Evolutionary conservation across 805 yeast genomes (phyloP).

Genomic region (Candida caryicola): DNA sequence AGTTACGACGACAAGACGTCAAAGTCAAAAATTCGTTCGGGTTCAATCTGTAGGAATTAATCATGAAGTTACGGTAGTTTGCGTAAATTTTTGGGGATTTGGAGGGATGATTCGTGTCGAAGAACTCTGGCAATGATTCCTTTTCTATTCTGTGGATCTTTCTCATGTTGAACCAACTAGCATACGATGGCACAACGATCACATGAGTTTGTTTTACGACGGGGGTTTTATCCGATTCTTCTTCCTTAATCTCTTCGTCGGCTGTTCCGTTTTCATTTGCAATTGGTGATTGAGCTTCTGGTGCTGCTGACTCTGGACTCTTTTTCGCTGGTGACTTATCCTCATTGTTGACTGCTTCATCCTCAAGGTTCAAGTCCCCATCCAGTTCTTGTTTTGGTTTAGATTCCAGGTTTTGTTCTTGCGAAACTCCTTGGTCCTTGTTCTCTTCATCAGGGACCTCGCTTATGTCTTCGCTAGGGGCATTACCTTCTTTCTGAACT

Average conservation of each 20-base stretch:
- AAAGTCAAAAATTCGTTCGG: slow-evolving; percentile 87
- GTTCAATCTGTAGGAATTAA: slow-evolving; percentile 81
- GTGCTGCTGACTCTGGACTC: neutral
- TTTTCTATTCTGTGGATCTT: slow-evolving; percentile 74
- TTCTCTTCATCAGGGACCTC: too few relatives aligned
- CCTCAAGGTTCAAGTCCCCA: too few relatives aligned
- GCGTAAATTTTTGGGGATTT: slow-evolving; percentile 81
- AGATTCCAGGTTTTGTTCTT: too few relatives aligned
- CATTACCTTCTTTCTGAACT: too few relatives aligned
- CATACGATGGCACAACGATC: slow-evolving; percentile 81
- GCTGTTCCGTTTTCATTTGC: neutral
- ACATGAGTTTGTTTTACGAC: slow-evolving; percentile 66
- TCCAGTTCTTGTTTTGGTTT: too few relatives aligned
- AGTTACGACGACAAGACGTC: slow-evolving; percentile 86
- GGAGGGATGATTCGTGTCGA: slow-evolving; percentile 64
- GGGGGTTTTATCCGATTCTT: slow-evolving; percentile 3
- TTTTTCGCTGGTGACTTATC: slow-evolving; percentile 2
- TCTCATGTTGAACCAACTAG: slow-evolving; percentile 79
- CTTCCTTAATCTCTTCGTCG: slow-evolving; percentile 5
- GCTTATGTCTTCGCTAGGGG: too few relatives aligned
- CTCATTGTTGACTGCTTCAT: slow-evolving; percentile 8
- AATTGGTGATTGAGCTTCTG: neutral
- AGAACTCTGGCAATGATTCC: slow-evolving; percentile 85
- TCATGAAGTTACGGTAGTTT: slow-evolving; percentile 83
- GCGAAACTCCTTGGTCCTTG: too few relatives aligned